Percentiles rank a stretch among this genome's conserved stretches.
Conservation (phyloP, 1,139 yeast species). For the Yamadazyma spencermartinsiae region DNA sequence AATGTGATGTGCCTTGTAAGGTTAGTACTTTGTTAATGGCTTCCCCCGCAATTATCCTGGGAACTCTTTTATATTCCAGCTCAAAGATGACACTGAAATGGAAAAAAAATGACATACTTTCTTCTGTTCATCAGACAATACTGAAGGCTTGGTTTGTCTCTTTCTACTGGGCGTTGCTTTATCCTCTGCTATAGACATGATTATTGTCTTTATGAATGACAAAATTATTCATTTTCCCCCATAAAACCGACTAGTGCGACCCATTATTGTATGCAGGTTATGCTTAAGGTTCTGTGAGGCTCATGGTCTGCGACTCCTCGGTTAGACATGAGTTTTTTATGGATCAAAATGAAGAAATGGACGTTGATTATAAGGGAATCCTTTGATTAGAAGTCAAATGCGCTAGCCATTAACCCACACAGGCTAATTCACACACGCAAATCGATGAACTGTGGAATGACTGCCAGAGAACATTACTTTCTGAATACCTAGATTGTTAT, state of each 20-base stretch:
- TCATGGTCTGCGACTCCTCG: too few relatives aligned
- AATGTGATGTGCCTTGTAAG: slow-evolving; percentile 53
- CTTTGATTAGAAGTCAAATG: slow-evolving; percentile 22
- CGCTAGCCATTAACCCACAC: slow-evolving; percentile 23
- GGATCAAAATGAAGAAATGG: too few relatives aligned
- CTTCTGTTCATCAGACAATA: slow-evolving; percentile 46
- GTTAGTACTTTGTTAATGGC: slow-evolving; percentile 4
- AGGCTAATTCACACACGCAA: too few relatives aligned
- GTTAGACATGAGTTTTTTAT: too few relatives aligned
- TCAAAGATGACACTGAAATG: too few relatives aligned
- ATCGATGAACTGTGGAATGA: not conserved
- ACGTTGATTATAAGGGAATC: too few relatives aligned
- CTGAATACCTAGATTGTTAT: not conserved
- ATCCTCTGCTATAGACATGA: slow-evolving; percentile 2
- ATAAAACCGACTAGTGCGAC: not conserved
- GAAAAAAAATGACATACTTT: slow-evolving; percentile 29
- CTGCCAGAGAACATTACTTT: not conserved
- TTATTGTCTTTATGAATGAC: not conserved
- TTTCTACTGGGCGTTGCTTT: slow-evolving; percentile 11
- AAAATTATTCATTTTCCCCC: not conserved
- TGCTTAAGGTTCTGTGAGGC: too few relatives aligned
- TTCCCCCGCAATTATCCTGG: not conserved
- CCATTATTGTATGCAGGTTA: not conserved
- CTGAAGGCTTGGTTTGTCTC: slow-evolving; percentile 28
- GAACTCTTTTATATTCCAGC: not conserved